Percentiles rank a stretch among this genome's conserved stretches.
These are phyloP conservation scores for Phaseolus coccineus DNA, from an alignment of 331 rosid genomes.

Conservation along the genomic window DNA sequence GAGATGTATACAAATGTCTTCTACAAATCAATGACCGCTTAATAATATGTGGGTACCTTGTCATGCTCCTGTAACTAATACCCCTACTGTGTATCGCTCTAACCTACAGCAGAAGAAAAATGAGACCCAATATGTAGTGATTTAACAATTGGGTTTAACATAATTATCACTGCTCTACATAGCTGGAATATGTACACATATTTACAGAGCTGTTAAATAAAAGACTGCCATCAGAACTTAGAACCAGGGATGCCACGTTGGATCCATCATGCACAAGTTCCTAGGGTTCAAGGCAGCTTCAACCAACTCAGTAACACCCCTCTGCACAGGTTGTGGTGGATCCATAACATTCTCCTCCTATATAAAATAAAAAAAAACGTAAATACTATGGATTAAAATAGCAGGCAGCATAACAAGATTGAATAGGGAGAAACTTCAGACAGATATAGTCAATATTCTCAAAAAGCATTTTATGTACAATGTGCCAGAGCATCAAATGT, in stretches of 20 bases:
- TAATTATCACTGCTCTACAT: constrained; percentile 6
- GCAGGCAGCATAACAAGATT: constrained; percentile 12
- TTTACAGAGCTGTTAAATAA: constrained; percentile 27
- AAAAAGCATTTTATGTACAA: background rate
- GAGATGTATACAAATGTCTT: background rate
- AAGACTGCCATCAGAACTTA: constrained; percentile 35
- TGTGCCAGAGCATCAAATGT: background rate
- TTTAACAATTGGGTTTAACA: constrained; percentile 13
- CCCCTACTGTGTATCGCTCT: constrained; percentile 4
- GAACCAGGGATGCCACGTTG: constrained; percentile 99
- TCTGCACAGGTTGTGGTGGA: constrained; percentile 90
- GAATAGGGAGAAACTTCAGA: constrained; percentile 17
- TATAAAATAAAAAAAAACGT: background rate
- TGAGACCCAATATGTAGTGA: background rate
- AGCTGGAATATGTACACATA: constrained; percentile 37
- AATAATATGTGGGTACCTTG: background rate
- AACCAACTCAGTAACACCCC: constrained; percentile 93
- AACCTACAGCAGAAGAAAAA: background rate
- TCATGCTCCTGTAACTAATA: constrained; percentile 2
- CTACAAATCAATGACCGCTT: background rate
- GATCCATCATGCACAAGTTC: constrained; percentile 99
- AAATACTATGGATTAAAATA: constrained; percentile 23
- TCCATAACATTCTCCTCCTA: constrained; percentile 95
- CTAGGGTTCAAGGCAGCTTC: constrained; percentile 95
- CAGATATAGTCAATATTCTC: constrained; percentile 15